A percentile compares a stretch with the other conserved stretches of the same genome.
These are phyloP conservation scores for Sutorius eximius DNA, from an alignment of 1,284 basidiomycete species.

Conservation along the genomic window DNA sequence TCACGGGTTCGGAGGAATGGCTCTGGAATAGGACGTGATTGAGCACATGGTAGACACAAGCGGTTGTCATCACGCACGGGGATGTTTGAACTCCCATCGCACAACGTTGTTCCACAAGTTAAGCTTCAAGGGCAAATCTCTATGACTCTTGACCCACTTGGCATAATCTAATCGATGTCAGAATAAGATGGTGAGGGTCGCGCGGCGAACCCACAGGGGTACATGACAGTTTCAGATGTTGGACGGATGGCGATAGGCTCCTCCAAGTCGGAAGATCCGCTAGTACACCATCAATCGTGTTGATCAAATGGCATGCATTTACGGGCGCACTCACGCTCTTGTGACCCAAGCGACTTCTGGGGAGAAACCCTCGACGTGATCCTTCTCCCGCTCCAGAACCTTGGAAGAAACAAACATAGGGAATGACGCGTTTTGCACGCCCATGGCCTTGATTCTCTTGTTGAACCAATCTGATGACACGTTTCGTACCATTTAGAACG, in stretches of 20 bases:
- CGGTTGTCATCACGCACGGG: constrained; percentile 52
- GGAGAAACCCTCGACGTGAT: constrained; percentile 99
- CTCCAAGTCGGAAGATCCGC: constrained; percentile 90
- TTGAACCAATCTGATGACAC: constrained; percentile 85
- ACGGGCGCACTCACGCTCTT: constrained; percentile 66
- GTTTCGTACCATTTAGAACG: constrained; percentile 4
- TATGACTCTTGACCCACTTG: constrained; percentile 98
- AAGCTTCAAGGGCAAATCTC: constrained; percentile 94
- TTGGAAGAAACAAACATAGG: constrained; percentile 97
- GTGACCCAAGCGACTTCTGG: constrained; percentile 99
- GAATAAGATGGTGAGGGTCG: neutral
- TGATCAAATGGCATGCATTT: neutral
- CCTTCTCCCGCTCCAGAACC: constrained; percentile 95
- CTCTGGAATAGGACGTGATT: constrained; percentile 50
- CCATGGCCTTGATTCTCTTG: constrained; percentile 87
- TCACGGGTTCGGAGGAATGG: constrained; percentile 99
- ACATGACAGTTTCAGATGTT: constrained; percentile 98
- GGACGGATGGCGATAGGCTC: constrained; percentile 98
- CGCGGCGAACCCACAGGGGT: constrained; percentile 68
- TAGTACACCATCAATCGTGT: constrained; percentile 31
- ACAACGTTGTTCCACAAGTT: constrained; percentile 99
- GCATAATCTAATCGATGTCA: constrained; percentile 65
- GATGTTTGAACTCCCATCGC: constrained; percentile 99
- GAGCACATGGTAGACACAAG: neutral
- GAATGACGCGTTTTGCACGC: constrained; percentile 98